Percentiles rank a stretch among this genome's conserved stretches.
phyloP scores from a whole-genome alignment of 192 early-diverging fungal species.

The Oehlia diaphana region DNA sequence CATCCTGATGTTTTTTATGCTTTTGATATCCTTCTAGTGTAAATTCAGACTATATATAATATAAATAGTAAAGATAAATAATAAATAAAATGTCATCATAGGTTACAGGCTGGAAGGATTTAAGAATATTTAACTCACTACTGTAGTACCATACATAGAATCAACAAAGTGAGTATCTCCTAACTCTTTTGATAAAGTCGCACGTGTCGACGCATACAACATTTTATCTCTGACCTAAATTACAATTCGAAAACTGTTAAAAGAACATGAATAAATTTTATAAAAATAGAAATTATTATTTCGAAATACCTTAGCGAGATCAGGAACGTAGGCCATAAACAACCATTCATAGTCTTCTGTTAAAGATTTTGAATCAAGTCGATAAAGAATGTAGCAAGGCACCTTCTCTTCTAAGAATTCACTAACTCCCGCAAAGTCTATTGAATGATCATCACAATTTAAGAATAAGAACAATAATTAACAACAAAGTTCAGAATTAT shows the following conservation, averaged over 20 bases:
- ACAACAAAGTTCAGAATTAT: neutral
- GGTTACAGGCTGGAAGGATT: neutral
- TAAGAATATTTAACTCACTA: conserved; percentile 40
- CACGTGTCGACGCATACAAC: conserved; percentile 88
- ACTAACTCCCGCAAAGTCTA: conserved; percentile 55
- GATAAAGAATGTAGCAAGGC: conserved; percentile 68
- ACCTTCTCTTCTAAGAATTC: conserved; percentile 52
- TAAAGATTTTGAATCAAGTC: conserved; percentile 49
- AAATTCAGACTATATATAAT: conserved; percentile 62
- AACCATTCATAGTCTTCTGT: conserved; percentile 65
- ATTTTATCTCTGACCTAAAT: conserved; percentile 82
- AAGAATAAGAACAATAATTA: conserved; percentile 5
- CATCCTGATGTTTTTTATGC: conserved; percentile 59
- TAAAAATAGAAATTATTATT: neutral
- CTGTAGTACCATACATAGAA: conserved; percentile 75
- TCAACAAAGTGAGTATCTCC: conserved; percentile 84
- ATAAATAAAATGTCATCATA: neutral
- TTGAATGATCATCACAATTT: neutral
- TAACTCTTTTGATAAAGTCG: conserved; percentile 74
- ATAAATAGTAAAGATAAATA: neutral
- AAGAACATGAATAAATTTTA: neutral
- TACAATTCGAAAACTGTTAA: neutral
- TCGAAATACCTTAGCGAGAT: conserved; percentile 57
- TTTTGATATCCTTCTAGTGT: conserved; percentile 64
- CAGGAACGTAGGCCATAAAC: conserved; percentile 79